Evolutionary conservation across 148 eudicot genomes (phyloP).

Genomic region (Tetragonia tetragonoides): DNA sequence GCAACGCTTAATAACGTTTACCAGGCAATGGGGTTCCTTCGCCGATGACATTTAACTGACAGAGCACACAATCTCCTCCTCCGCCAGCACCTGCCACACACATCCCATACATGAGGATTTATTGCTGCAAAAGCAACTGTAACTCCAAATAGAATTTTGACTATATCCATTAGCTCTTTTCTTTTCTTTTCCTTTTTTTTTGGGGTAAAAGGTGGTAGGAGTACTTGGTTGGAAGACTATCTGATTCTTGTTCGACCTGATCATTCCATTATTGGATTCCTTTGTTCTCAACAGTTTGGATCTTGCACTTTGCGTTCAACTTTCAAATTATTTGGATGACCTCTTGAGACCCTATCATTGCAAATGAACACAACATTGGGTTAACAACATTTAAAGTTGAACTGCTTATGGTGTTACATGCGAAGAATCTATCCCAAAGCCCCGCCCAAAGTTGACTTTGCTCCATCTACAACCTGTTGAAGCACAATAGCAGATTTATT

Average conservation of each 20-base stretch:
- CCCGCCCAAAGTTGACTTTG: too few relatives aligned
- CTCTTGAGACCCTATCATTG: not conserved
- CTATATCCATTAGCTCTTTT: not conserved
- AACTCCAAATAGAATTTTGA: not conserved
- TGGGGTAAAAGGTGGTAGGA: not conserved
- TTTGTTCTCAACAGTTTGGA: not conserved
- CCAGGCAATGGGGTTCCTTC: slow-evolving; percentile 92
- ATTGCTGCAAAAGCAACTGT: not conserved
- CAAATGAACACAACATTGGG: not conserved
- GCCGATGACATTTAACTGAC: slow-evolving; percentile 34
- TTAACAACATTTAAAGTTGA: not conserved
- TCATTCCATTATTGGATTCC: not conserved
- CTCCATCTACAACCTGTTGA: too few relatives aligned
- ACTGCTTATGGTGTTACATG: too few relatives aligned
- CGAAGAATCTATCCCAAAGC: too few relatives aligned
- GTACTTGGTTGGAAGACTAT: not conserved
- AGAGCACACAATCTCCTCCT: not conserved
- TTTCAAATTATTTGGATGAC: not conserved
- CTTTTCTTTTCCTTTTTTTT: not conserved
- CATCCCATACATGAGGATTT: not conserved
- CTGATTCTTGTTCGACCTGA: not conserved
- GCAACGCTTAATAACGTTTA: slow-evolving; percentile 64
- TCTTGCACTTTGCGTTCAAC: not conserved
- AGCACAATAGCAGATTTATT: too few relatives aligned
- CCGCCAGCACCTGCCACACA: too few relatives aligned